Base-by-base conservation (phyloP, 495 filamentous ascomycete genomes). In the Lentithecium fluviatile region DNA sequence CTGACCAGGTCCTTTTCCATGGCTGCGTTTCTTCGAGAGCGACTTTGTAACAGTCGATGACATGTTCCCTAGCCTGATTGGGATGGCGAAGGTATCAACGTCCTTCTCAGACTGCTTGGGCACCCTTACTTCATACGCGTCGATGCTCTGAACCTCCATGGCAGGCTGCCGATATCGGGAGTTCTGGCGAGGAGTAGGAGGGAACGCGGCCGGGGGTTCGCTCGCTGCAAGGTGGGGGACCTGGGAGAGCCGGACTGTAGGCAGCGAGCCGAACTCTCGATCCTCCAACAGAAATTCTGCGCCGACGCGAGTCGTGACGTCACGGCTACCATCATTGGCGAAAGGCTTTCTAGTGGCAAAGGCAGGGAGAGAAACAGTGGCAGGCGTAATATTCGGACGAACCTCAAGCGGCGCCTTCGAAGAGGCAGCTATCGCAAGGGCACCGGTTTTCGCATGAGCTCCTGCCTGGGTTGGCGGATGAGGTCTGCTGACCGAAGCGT, bases 181-280 rank as follows among this genome's bases (percentile, higher is more conserved):
- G 24, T 62, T 52, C n/a, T 46, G 40, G 19, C 62, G 61, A 23
- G 40, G 40, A 15, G 19, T 50, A 15, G 15, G 32, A 2, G 60
- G 51, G 47, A 54, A 51, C 13, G 25, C 48, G 36, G 50, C 54
- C 0, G 58, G 26, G 5, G 53, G 53, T 34, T 60, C 56, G 24
- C 60, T 60, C 8, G 62, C 58, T 8, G 67, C 55, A 37, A 66
- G 58, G 45, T 69, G 67, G 11, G 62, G 65, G 19, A 56, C 61
- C 25, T 57, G 61, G 29, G 74, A 67, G 0, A 73, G 11, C 17
- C 42, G 55, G 10, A 76, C 64, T 13, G 24, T 62, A 2, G 74
- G 74, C 51, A 60, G 24, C 0, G 73, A 75, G 11, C 73, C 74
- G 45, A 75, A 75, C 52, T 73, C 70, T n/a, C 69, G 66, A 24